Evolutionary conservation across 352 stramenopile genomes (phyloP), one percentile per base, ranked within the genome.

Genomic region (Phytophthora meadii): DNA sequence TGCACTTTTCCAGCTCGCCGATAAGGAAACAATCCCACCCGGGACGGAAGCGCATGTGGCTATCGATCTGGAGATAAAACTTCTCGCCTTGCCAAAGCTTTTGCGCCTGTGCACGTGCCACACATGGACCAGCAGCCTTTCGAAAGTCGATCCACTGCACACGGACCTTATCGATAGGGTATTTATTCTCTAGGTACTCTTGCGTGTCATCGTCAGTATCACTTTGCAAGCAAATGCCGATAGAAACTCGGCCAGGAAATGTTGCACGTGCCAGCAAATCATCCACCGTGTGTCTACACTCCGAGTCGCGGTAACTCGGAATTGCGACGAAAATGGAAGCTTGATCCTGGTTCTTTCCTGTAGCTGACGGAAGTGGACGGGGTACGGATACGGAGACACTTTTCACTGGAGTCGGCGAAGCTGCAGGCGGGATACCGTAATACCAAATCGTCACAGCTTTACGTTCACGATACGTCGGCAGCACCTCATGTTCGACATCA

Each of bases 51-150:
- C 93, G 83, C 84, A 98, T 99, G 75, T 98, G 96, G 54, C 93
- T 98, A 70, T 99, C 96, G 63, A 98, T 97, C 70, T 98, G 94
- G 4, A 99, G 82, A 34, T 97, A 83, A 68, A 93, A 98, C 11
- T 81, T 39, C 69, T 99, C 94, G 24, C 77, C 84, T 15, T 79
- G 48, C 67, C 84, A 97, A 2, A 98, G 68, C 19, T 72, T 72
- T 71, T 98, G 90, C 9, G 82, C 82, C 5, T 92, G 68, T 32
- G 79, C 69, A 30, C 96, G 83, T 30, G 96, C 95, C 30, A 96
- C 92, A 62, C 92, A 98, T 14, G 96, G 96, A 15, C 95, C 94
- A 4, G 87, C 87, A 15, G 96, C 93, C 39, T 96, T 60, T 24
- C 67, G 69, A 44, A 87, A 88, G 47, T 97, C 73, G 47, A 98